Conservation (phyloP, 2,329 filamentous ascomycete genomes). For the Epichloe sp. region DNA sequence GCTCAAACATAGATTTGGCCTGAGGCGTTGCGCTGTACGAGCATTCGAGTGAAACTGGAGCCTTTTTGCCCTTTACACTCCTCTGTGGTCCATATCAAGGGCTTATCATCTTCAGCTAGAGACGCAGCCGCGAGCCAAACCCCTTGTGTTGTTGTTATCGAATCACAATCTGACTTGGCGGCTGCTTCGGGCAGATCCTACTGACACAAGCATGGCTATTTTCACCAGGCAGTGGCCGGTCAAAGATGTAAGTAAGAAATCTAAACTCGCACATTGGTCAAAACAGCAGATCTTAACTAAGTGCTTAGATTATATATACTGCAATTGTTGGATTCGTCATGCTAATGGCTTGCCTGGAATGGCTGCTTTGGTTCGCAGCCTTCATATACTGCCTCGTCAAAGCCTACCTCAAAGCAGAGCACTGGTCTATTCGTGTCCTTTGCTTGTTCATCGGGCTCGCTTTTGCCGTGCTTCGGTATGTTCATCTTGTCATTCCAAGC, state of each 20-base stretch:
- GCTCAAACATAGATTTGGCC: not conserved
- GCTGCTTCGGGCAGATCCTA: not conserved
- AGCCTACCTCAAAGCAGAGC: conserved; percentile 79
- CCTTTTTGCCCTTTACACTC: not conserved
- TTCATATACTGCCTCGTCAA: conserved; percentile 87
- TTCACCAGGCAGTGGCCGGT: conserved; percentile 35
- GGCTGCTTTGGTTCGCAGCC: conserved; percentile 88
- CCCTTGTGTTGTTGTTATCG: not conserved
- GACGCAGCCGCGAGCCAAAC: not conserved
- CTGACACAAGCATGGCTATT: conserved; percentile 24
- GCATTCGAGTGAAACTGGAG: not conserved
- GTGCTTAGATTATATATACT: conserved; percentile 65
- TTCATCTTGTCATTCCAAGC: not conserved
- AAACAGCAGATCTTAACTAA: too few species aligned
- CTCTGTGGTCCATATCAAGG: not conserved
- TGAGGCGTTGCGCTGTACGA: not conserved
- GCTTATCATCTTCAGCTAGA: not conserved
- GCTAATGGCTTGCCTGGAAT: conserved; percentile 76
- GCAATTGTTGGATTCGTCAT: conserved; percentile 69
- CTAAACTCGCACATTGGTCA: not conserved
- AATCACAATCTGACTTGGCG: not conserved
- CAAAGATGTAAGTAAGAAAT: conserved; percentile 23
- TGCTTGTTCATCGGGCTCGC: conserved; percentile 61
- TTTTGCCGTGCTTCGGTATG: conserved; percentile 66
- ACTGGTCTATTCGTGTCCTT: conserved; percentile 68